Evolutionary conservation across 495 filamentous ascomycete genomes (phyloP).

Genomic region (Hypoxylon perforatum): DNA sequence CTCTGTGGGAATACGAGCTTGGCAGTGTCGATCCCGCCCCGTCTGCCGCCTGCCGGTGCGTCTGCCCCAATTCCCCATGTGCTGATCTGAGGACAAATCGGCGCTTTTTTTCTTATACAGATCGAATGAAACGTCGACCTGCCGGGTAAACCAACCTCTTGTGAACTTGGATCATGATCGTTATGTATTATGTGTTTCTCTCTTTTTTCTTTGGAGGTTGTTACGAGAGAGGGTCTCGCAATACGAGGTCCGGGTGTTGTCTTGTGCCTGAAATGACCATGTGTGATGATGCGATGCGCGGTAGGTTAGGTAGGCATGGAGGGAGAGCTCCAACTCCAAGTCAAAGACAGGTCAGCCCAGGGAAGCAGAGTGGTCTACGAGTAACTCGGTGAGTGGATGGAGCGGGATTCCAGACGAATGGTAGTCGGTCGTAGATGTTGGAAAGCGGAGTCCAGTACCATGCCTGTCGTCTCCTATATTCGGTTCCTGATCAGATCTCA

Average conservation of each 20-base stretch:
- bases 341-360: neutral
- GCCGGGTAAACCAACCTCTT: slow-evolving; percentile 18
- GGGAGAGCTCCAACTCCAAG: slow-evolving; percentile 2
- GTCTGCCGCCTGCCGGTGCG: slow-evolving; percentile 34
- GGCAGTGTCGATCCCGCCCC: slow-evolving; percentile 37
- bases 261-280: slow-evolving; percentile 17
- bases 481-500: neutral
- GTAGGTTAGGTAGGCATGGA: slow-evolving; percentile 15
- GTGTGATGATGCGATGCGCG: neutral
- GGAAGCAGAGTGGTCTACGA: no score
- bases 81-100: slow-evolving; percentile 19
- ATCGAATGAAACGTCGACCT: slow-evolving; percentile 11
- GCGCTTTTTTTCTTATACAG: neutral
- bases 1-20: slow-evolving; percentile 35
- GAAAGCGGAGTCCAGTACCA: neutral
- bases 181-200: neutral
- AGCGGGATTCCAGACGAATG: slow-evolving; percentile 17
- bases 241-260: slow-evolving; percentile 29
- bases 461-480: neutral
- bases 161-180: slow-evolving; percentile 8
- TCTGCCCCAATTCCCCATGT: slow-evolving; percentile 17
- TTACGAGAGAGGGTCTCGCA: neutral
- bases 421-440: slow-evolving; percentile 6
- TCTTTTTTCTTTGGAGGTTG: neutral
- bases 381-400: slow-evolving; percentile 11